A percentile compares a stretch with the other conserved stretches of the same genome.
These are phyloP conservation scores for Cladosporium sp. DNA, from an alignment of 2,329 filamentous ascomycete genomes.

Conservation along the genomic window DNA sequence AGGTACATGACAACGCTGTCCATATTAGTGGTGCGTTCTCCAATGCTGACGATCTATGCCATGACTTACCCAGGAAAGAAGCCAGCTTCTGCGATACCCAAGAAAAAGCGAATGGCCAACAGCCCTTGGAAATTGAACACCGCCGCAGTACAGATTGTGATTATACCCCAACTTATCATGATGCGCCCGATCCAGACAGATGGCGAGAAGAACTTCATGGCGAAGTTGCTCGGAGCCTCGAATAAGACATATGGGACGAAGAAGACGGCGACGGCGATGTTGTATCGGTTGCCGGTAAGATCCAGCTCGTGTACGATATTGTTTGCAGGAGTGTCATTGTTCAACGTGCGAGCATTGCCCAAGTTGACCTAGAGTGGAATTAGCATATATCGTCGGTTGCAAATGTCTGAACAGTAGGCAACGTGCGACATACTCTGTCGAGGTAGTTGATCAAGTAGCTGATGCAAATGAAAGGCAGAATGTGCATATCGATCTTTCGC, in stretches of 20 bases:
- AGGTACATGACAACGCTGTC: slow-evolving; percentile 38
- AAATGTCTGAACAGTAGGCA: background rate
- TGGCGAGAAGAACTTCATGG: slow-evolving; percentile 22
- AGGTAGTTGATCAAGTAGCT: slow-evolving; percentile 19
- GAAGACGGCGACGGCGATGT: slow-evolving; percentile 53
- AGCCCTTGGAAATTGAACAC: slow-evolving; percentile 20
- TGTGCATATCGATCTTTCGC: slow-evolving; percentile 64
- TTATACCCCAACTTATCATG: slow-evolving; percentile 22
- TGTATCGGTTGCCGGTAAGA: slow-evolving; percentile 56
- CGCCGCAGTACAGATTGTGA: slow-evolving; percentile 21
- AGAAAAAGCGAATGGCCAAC: slow-evolving; percentile 11
- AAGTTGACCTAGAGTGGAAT: slow-evolving; percentile 24
- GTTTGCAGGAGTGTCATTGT: slow-evolving; percentile 40
- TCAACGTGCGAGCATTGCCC: slow-evolving; percentile 39
- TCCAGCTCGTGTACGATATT: slow-evolving; percentile 50
- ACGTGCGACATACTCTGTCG: slow-evolving; percentile 4
- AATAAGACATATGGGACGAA: slow-evolving; percentile 60
- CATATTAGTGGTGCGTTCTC: slow-evolving; percentile 70
- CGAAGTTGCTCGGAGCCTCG: slow-evolving; percentile 51
- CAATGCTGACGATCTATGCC: slow-evolving; percentile 42
- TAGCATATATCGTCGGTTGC: background rate
- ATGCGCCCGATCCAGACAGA: slow-evolving; percentile 22
- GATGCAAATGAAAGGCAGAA: slow-evolving; percentile 65
- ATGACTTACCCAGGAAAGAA: slow-evolving; percentile 44
- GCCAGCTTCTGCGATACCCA: slow-evolving; percentile 44